Evolutionary conservation across 306 rosid genomes (phyloP), one percentile per base, ranked within the genome.

Genomic region (Dryas octopetala): DNA sequence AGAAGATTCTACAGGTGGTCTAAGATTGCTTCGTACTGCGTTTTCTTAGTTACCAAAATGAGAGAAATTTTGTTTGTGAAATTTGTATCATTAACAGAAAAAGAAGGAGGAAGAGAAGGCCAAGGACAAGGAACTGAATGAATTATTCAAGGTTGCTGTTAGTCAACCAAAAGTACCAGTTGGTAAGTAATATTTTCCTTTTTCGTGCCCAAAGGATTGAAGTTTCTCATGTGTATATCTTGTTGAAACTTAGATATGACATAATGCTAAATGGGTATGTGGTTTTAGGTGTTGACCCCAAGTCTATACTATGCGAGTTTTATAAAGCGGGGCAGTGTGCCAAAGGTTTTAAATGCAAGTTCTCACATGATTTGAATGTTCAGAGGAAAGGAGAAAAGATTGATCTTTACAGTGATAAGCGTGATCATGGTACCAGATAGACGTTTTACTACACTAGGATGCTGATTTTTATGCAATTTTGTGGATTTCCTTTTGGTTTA

Each of bases 51-150:
- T 26, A 26, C 4, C 4, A 11, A 57, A 32, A 61, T 15, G 62
- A 70, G 62, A 70, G 38, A 70, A 16, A n/a, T 41, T 41, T 17
- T 6, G 19, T 55, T 43, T 43, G 23, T 71, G 64, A 54, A 38
- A n/a, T 19, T 41, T 45, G 16, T 8, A 40, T 28, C 14, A 32
- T 8, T 45, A 7, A 72, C 87, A 89, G 98, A 91, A 91, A 87
- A 91, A 93, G 93, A 91, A 91, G 85, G 98, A 93, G 85, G 98
- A 93, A 63, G 98, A 93, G 77, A 89, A 86, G 81, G 96, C 96
- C 1, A 93, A 89, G 76, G 97, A 91, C 83, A 93, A 91, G 83
- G 98, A 93, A 81, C 85, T 91, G 60, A 91, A 86, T 79, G 98
- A 93, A 57, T 73, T 93, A 81, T 93, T 93, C 82, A 93, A 91